Evolutionary conservation across 2,329 filamentous ascomycete genomes (phyloP).

Genomic region (Penicillium corylophilum): DNA sequence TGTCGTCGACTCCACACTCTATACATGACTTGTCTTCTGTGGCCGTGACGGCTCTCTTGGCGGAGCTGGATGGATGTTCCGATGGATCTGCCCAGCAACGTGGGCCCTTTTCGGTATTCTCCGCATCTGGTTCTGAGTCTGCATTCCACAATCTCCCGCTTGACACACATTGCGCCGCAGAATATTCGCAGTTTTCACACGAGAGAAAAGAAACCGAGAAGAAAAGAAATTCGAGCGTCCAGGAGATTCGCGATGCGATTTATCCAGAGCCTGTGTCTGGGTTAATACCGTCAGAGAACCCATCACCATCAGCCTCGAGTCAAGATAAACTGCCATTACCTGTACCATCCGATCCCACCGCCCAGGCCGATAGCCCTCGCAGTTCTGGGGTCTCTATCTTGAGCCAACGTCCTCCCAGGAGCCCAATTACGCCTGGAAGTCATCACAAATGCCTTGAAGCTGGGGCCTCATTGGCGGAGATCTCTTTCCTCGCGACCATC

Average conservation of each 20-base stretch:
- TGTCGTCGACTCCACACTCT: slow-evolving; percentile 3
- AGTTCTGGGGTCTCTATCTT: neutral
- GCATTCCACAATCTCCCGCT: neutral
- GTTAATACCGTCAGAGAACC: neutral
- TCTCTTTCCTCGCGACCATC: neutral
- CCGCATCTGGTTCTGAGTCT: slow-evolving; percentile 1
- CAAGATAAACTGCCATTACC: neutral
- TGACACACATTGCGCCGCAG: neutral
- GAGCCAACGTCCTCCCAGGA: neutral
- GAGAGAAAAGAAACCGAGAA: neutral
- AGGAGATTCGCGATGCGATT: neutral
- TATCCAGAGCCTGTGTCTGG: neutral
- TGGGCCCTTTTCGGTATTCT: slow-evolving; percentile 27
- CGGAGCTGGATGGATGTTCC: slow-evolving; percentile 18
- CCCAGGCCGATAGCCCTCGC: neutral
- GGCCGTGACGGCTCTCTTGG: slow-evolving; percentile 18
- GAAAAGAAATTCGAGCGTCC: neutral
- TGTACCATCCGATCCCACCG: neutral
- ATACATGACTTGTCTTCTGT: slow-evolving; percentile 12
- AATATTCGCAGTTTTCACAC: neutral
- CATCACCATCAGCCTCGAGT: neutral
- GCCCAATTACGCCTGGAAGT: no score
- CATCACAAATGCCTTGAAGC: neutral
- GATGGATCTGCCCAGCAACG: slow-evolving; percentile 15
- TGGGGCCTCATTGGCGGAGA: neutral